phyloP scores from a whole-genome alignment of 305 asterid genomes.

The Fraxinus latifolia region DNA sequence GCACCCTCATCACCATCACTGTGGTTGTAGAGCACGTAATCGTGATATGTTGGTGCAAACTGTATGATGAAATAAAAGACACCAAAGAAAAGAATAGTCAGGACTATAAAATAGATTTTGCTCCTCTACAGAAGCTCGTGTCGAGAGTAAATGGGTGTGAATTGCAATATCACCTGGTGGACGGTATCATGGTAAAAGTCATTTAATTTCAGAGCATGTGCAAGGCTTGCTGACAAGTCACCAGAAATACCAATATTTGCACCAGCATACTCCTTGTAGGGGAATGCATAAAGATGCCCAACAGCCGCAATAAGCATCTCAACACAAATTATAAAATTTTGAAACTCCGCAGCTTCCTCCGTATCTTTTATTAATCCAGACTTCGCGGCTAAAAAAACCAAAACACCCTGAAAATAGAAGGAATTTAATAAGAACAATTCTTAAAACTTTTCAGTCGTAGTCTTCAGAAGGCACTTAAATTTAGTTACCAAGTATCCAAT shows the following conservation, averaged over 20 bases:
- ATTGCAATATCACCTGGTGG: conserved; percentile 63
- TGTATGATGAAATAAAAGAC: conserved; percentile 31
- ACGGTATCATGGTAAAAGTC: conserved; percentile 95
- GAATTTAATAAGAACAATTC: conserved; percentile 15
- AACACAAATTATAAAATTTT: conserved; percentile 80
- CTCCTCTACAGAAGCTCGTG: background rate
- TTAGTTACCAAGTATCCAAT: conserved; percentile 10
- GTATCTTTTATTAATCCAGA: conserved; percentile 64
- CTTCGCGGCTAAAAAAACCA: conserved; percentile 95
- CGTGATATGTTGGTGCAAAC: conserved; percentile 98
- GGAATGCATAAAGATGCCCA: conserved; percentile 91
- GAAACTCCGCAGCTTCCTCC: conserved; percentile 90
- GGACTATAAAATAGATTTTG: background rate
- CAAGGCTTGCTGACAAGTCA: conserved; percentile 76
- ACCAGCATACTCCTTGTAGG: conserved; percentile 94
- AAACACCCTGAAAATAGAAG: conserved; percentile 62
- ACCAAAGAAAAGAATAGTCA: conserved; percentile 7
- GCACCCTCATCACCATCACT: conserved; percentile 85
- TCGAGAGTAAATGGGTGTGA: background rate
- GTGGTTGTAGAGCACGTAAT: conserved; percentile 89
- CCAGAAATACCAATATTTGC: conserved; percentile 74
- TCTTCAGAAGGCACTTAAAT: conserved; percentile 10
- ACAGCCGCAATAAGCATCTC: conserved; percentile 98
- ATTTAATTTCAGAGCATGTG: conserved; percentile 78
- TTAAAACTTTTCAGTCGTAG: background rate